Evolutionary conservation across 305 asterid species (phyloP), one percentile per base, ranked within the genome.

Genomic region (Petunia hybrid): DNA sequence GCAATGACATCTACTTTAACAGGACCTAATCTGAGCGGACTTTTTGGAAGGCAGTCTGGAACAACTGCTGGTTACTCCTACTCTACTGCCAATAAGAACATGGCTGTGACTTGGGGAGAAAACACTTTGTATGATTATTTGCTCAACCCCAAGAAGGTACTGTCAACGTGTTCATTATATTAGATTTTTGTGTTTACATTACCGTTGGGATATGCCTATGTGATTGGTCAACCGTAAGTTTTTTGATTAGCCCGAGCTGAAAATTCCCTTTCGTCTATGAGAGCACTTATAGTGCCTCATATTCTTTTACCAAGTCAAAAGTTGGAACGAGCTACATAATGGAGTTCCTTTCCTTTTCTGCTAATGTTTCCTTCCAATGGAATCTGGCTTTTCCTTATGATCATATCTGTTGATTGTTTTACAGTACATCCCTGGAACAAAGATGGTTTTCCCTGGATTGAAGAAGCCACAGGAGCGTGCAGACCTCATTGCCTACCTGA

Each of bases 381-480:
- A 56, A 13, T 35, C 5, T 4, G 48, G 42, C 35, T 43, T 51
- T 46, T 6, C 64, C 40, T 42, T 51, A 53, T 8, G 3, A 36
- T 12, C 57, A 10, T 8, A 8, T 51, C 57, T 51, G 62, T 57
- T 57, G 62, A 57, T 57, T 78, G 73, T 66, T 38, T 13, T 80
- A 87, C 91, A 90, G 91, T 88, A 90, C 9, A 88, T 90, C 1
- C 93, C 91, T 7, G 91, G 92, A 84, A 90, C 92, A 0, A 90
- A 90, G 91, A 88, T 87, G 93, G 93, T 90, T 81, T 90, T 88
- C 85, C 93, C 93, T 5, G 93, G 93, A 66, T 80, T 90, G 81
- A 90, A 90, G 89, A 90, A 90, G 82, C 93, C 93, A 6, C 89
- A 90, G 79, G 93, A 88, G 0, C 91, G 93, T 31, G 93, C 91